Base-by-base conservation (phyloP, 2,329 filamentous ascomycete species). In the Stagonosporopsis chrysanthemi region DNA sequence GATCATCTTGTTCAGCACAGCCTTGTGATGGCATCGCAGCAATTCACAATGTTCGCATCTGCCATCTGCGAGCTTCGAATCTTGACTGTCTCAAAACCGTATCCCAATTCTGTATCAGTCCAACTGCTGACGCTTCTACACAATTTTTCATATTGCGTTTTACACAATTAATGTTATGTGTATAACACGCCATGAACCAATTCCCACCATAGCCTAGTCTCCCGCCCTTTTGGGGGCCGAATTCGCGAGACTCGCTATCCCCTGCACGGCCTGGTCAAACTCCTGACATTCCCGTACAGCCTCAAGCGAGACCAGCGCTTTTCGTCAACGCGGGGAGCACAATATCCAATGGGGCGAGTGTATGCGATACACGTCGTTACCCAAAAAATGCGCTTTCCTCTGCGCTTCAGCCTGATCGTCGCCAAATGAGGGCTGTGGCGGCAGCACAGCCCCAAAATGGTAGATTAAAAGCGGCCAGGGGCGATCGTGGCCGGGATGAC, bases 381-480 rank as follows among this genome's bases (percentile, higher is more conserved):
- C 19, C 36, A 7, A 19, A 26, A 26, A 52, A n/a, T 14, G 14
- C 19, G 2, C 24, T 40, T 26, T 26, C 9, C 39, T 6, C 14
- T 43, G 39, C 36, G 50, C 50, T 40, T 45, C 43, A 46, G 35
- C 28, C 50, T 41, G 58, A 64, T 60, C 46, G 48, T 48, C 54
- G 52, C 33, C 41, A 46, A 56, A 57, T 46, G 47, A 63, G 54
- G 66, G 65, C 65, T 65, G 66, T 69, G 66, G 58, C 56, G 15
- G 15, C 43, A 46, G 36, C 43, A 23, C 48, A 56, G 51, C 56
- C 58, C 22, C 17, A 15, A 29, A 19, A 26, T 24, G 12, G n/a
- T 31, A 51, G 26, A 15, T 22, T 28, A 22, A 14, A 14, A 51
- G 35, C 12, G 51, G 33, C 26, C 42, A 55, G 55, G 35, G 52